These are phyloP conservation scores for Polytrichum formosum DNA, from an alignment of 225 moss, liverwort and hornwort species.

Conservation along the genomic window DNA sequence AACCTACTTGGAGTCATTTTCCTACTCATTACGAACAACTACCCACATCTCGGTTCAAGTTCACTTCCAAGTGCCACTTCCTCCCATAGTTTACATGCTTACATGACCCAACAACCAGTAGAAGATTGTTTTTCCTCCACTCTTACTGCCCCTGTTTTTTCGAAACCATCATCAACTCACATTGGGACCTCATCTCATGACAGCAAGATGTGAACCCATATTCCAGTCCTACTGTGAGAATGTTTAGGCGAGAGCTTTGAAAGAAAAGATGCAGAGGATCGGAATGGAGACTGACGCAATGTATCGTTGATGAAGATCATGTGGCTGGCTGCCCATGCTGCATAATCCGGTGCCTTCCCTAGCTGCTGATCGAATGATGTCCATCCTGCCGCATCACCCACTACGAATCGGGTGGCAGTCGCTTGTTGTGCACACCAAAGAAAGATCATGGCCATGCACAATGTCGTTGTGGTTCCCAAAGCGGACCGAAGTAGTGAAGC, in stretches of 20 bases:
- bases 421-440: background rate
- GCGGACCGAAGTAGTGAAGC: background rate
- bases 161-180: background rate
- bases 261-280: background rate
- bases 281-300: background rate
- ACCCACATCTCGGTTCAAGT: too few species aligned
- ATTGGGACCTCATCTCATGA: background rate
- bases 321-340: background rate
- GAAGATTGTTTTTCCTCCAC: too few species aligned
- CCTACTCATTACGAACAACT: too few species aligned
- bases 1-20: too few species aligned
- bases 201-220: background rate
- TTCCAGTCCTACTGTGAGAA: background rate
- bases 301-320: background rate
- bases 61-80: too few species aligned
- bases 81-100: too few species aligned
- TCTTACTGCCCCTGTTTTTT: too few species aligned
- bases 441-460: conserved; percentile 2
- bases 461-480: background rate
- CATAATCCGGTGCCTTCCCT: background rate
- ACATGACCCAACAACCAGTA: too few species aligned
- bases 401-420: background rate
- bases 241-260: background rate
- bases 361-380: conserved; percentile 2
- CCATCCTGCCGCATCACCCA: conserved; percentile 1